Conservation (phyloP, 2,329 filamentous ascomycete species). For the Talaromyces sp. region DNA sequence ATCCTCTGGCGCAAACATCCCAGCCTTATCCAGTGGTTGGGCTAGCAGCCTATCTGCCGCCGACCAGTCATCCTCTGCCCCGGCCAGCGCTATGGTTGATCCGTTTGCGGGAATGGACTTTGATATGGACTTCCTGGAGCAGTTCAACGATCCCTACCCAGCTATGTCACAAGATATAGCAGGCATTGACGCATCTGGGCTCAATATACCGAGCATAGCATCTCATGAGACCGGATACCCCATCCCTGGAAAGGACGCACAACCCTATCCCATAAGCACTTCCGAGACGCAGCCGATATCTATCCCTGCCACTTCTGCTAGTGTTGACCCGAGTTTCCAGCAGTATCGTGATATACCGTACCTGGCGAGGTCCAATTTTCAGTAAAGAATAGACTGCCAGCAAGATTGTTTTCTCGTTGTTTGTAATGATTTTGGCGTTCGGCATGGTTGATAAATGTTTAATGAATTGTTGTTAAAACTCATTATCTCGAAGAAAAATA, state of each 20-base stretch:
- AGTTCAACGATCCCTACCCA: conserved; percentile 30
- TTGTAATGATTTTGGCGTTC: neutral
- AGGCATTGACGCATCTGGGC: conserved; percentile 14
- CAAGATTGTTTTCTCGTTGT: neutral
- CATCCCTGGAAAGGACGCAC: neutral
- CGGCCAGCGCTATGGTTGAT: conserved; percentile 25
- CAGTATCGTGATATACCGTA: conserved; percentile 6
- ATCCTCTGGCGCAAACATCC: conserved; percentile 17
- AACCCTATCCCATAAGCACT: neutral
- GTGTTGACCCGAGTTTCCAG: neutral
- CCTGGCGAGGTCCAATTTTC: conserved; percentile 1
- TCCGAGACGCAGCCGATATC: conserved; percentile 10
- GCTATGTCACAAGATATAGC: conserved; percentile 28
- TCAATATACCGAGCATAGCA: neutral
- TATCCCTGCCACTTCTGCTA: conserved; percentile 2
- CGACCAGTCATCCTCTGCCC: conserved; percentile 29
- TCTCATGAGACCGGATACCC: neutral
- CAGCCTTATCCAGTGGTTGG: conserved; percentile 27
- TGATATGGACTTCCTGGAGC: conserved; percentile 34
- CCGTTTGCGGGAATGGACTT: conserved; percentile 35
- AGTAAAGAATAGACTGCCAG: neutral
- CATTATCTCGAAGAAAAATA: neutral
- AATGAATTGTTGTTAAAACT: neutral
- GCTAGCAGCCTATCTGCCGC: conserved; percentile 27
- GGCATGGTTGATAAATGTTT: neutral